Percentiles rank a stretch among this genome's conserved stretches.
phyloP scores from a whole-genome alignment of 768 basidiomycete genomes.

The Calocera cornea region DNA sequence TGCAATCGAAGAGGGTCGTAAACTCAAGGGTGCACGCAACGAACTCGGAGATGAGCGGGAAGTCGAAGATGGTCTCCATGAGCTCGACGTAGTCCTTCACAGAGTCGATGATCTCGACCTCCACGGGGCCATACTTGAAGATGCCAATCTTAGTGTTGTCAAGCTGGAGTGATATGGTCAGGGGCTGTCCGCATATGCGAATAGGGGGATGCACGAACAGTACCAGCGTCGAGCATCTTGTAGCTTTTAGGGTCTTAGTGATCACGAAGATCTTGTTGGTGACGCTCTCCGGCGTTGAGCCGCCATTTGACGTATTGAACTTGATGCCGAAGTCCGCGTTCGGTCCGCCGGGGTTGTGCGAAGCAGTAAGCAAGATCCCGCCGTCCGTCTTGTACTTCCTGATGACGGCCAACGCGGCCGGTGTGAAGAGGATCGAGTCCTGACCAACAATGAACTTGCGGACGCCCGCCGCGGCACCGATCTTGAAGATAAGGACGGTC shows the following conservation, averaged over 20 bases:
- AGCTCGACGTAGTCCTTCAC: conserved; percentile 77
- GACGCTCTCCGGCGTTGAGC: conserved; percentile 89
- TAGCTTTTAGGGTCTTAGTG: conserved; percentile 77
- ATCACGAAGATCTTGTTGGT: conserved; percentile 88
- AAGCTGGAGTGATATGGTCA: too few relatives aligned
- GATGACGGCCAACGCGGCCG: conserved; percentile 91
- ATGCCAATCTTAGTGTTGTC: conserved; percentile 75
- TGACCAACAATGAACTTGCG: conserved; percentile 84
- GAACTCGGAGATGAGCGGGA: conserved; percentile 81
- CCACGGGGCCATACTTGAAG: conserved; percentile 62
- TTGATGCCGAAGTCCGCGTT: conserved; percentile 98
- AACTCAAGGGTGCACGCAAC: conserved; percentile 56
- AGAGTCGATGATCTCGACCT: conserved; percentile 87
- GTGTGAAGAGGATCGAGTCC: conserved; percentile 86
- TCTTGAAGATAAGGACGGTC: conserved; percentile 81
- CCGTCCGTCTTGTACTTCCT: conserved; percentile 92
- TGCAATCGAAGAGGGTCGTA: conserved; percentile 86
- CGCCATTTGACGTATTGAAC: conserved; percentile 95
- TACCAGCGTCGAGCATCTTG: conserved; percentile 64
- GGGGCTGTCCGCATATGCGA: background rate
- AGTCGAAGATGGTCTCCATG: conserved; percentile 86
- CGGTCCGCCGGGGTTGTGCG: conserved; percentile 96
- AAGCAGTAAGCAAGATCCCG: conserved; percentile 91
- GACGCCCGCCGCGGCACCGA: conserved; percentile 90
- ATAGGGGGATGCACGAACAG: conserved; percentile 35